Evolutionary conservation across 345 rosid species (phyloP), one percentile per base, ranked within the genome.

Genomic region (Barbarea vulgaris): DNA sequence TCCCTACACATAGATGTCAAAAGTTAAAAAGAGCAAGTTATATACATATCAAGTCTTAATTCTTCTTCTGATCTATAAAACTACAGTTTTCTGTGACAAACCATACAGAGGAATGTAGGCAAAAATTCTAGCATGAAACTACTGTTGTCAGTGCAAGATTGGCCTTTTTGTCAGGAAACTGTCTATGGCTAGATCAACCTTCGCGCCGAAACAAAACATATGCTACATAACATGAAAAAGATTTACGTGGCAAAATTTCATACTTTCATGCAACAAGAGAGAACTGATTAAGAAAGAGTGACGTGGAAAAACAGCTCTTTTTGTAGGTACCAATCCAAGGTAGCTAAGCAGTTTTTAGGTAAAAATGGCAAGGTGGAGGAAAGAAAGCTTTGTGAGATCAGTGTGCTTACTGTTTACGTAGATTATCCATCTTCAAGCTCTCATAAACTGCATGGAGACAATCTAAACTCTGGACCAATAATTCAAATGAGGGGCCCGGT

Each of bases 371-470:
- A 55, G 31, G 28, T 24, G 18, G 25, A 44, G 3, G 10, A 47
- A 31, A 64, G n/a, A 69, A 52, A 62, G 56, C 13, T 47, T 69
- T 42, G 66, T 44, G 60, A 66, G 56, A 53, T 30, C 27, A 55
- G 50, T 55, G 58, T 52, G 71, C 84, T 82, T 84, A 95, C 99
- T 78, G 79, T 82, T 87, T 87, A 13, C 99, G 93, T 75, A 95
- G 97, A 78, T 72, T 85, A 84, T 95, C 89, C 87, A 95, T 77
- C 78, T 95, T 95, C 81, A 95, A 83, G 85, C 86, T 88, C 85
- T 95, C 99, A 87, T 92, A 92, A 6, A 92, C 81, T 27, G 99
- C 92, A 85, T 95, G 99, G 74, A 92, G 81, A 69, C 88, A 84
- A 80, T 84, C 92, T 83, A 94, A 86, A 73, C 77, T 84, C 81